Evolutionary conservation across 768 basidiomycete genomes (phyloP).

Genomic region (Stropharia rugosoannulata): DNA sequence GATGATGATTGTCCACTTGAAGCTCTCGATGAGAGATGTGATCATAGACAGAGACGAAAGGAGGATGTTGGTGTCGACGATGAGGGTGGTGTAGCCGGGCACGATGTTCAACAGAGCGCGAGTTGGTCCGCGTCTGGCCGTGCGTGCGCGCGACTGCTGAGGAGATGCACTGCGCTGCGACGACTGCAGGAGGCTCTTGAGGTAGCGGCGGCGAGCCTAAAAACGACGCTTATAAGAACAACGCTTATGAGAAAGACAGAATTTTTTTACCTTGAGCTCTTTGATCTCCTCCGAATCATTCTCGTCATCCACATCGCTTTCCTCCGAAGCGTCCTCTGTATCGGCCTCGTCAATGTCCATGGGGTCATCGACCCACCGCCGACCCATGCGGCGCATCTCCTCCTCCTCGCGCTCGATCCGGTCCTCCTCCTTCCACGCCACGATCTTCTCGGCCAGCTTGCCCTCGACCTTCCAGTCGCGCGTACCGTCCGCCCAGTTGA

Average conservation of each 20-base stretch:
- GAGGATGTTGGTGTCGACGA: conserved; percentile 94
- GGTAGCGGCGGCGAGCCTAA: conserved; percentile 73
- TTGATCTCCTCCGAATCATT: conserved; percentile 72
- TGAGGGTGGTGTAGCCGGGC: conserved; percentile 86
- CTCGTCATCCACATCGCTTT: conserved; percentile 55
- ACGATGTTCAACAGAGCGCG: conserved; percentile 55
- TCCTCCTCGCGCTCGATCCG: conserved; percentile 65
- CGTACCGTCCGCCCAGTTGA: conserved; percentile 62
- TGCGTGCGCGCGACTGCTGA: conserved; percentile 27
- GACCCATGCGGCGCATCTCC: conserved; percentile 60
- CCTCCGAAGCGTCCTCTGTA: conserved; percentile 43
- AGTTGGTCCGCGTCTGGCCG: conserved; percentile 20
- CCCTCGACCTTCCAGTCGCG: conserved; percentile 67
- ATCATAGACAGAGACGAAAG: conserved; percentile 80
- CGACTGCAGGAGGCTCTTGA: conserved; percentile 64
- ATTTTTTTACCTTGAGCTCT: conserved; percentile 79
- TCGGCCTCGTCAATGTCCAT: conserved; percentile 72
- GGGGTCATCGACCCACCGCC: conserved; percentile 61
- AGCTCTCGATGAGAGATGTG: conserved; percentile 71
- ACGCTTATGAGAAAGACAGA: conserved; percentile 11
- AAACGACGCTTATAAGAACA: conserved; percentile 12
- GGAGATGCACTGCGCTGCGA: conserved; percentile 32
- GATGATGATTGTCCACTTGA: conserved; percentile 84
- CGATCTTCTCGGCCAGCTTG: conserved; percentile 64
- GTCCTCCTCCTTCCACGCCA: conserved; percentile 70